These are phyloP conservation scores for Comarum palustre DNA, from an alignment of 306 rosid genomes.

Conservation along the genomic window DNA sequence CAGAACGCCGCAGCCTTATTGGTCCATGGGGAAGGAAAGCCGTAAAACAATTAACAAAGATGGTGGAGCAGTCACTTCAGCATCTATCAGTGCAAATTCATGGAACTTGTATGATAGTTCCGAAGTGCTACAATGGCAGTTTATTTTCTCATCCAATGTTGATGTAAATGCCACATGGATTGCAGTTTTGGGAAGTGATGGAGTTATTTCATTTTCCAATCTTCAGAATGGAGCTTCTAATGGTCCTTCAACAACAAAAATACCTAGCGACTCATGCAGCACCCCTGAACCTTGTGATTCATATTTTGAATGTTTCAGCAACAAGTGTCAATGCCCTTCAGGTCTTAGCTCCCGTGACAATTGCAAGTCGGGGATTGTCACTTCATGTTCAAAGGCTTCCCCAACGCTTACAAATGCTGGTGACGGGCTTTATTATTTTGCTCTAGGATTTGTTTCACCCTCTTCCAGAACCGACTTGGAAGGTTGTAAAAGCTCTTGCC, in stretches of 20 bases:
- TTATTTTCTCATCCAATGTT: conserved; percentile 37
- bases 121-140: conserved; percentile 65
- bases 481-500: conserved; percentile 61
- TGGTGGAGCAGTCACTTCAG: conserved; percentile 43
- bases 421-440: conserved; percentile 56
- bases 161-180: conserved; percentile 58
- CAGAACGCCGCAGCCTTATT: conserved; percentile 68
- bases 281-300: conserved; percentile 78
- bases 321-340: conserved; percentile 69
- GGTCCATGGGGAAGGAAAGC: conserved; percentile 67
- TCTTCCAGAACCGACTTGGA: conserved; percentile 52
- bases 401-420: conserved; percentile 48
- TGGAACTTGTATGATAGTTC: conserved; percentile 71
- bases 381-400: conserved; percentile 44
- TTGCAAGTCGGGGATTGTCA: conserved; percentile 58
- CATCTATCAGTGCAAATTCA: conserved; percentile 59
- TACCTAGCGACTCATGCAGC: conserved; percentile 61
- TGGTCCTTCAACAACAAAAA: conserved; percentile 35
- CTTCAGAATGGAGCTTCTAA: conserved; percentile 38
- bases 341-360: conserved; percentile 49
- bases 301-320: conserved; percentile 46
- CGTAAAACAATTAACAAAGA: conserved; percentile 48
- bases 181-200: conserved; percentile 66
- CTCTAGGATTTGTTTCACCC: conserved; percentile 55
- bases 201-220: conserved; percentile 63